A percentile compares a stretch with the other conserved stretches of the same genome.
These are phyloP conservation scores for Annulohypoxylon stygium DNA, from an alignment of 495 filamentous ascomycete species.

Conservation along the genomic window DNA sequence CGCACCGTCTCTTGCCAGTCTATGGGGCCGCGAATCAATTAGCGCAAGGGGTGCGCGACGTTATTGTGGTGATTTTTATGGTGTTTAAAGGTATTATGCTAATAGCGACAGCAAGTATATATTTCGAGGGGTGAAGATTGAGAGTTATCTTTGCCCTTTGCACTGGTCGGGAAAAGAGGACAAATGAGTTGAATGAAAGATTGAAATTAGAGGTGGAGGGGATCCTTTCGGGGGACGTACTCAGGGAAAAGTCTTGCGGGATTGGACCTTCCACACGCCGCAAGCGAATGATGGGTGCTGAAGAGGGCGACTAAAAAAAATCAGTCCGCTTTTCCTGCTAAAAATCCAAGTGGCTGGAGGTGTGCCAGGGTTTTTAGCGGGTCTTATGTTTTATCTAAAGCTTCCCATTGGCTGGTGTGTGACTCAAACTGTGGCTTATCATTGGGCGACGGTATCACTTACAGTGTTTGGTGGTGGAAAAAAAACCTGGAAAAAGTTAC, in stretches of 20 bases:
- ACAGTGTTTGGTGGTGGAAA: constrained; percentile 6
- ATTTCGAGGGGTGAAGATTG: constrained; percentile 19
- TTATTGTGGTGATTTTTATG: constrained; percentile 23
- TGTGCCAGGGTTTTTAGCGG: constrained; percentile 30
- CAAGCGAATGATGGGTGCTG: constrained; percentile 43
- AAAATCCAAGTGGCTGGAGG: constrained; percentile 49
- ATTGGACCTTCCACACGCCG: constrained; percentile 40
- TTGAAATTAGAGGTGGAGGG: constrained; percentile 45
- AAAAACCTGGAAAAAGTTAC: constrained; percentile 13
- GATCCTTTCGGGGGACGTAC: constrained; percentile 33
- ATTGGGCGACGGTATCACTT: constrained; percentile 20
- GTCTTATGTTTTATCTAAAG: neutral
- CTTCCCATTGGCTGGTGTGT: constrained; percentile 27
- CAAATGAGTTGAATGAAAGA: constrained; percentile 46
- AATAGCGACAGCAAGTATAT: constrained; percentile 39
- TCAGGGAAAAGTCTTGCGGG: constrained; percentile 37
- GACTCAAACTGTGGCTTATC: constrained; percentile 38
- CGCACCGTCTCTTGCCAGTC: constrained; percentile 17
- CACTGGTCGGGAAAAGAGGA: constrained; percentile 35
- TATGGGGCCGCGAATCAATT: constrained; percentile 34
- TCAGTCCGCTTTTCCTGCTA: constrained; percentile 34
- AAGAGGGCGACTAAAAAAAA: constrained; percentile 43
- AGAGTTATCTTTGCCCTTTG: constrained; percentile 38
- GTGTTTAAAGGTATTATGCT: constrained; percentile 21
- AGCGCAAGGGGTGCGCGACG: constrained; percentile 36